Evolutionary conservation across 805 yeast species (phyloP).

Genomic region (Candida boleticola): DNA sequence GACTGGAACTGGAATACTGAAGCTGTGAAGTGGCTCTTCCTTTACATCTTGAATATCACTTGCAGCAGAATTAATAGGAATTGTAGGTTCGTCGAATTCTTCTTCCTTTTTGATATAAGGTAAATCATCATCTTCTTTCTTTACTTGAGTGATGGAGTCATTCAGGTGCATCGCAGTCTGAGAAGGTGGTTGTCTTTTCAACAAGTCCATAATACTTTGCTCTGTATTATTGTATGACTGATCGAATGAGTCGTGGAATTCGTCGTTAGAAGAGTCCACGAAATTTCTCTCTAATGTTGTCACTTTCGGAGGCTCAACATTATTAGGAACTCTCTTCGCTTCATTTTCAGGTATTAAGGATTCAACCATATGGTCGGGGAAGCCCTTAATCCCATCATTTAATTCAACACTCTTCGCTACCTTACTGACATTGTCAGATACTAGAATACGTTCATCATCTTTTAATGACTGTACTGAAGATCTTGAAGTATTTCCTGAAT

Average conservation of each 20-base stretch:
- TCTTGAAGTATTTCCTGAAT: constrained; percentile 38
- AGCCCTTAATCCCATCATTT: constrained; percentile 44
- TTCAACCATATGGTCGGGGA: constrained; percentile 36
- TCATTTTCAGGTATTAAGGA: constrained; percentile 24
- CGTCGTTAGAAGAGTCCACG: constrained; percentile 8
- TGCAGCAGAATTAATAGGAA: too few species aligned
- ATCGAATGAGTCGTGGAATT: constrained; percentile 30
- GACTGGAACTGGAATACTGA: neutral
- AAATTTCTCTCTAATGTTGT: neutral
- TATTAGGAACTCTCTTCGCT: neutral
- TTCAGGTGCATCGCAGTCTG: too few species aligned
- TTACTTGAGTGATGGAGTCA: neutral
- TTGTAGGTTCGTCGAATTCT: neutral
- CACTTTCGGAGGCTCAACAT: neutral
- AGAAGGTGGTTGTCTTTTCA: constrained; percentile 14
- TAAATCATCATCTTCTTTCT: neutral
- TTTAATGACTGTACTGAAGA: constrained; percentile 36
- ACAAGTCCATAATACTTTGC: constrained; percentile 39
- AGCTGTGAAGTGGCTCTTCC: neutral
- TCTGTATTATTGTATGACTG: constrained; percentile 34
- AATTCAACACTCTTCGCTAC: constrained; percentile 28
- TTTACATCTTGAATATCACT: neutral
- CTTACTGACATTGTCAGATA: constrained; percentile 16
- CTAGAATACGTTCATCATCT: constrained; percentile 28
- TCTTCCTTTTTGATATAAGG: neutral